These are phyloP conservation scores for Parasitella parasitica DNA, from an alignment of 371 early-diverging fungal species.

Conservation along the genomic window DNA sequence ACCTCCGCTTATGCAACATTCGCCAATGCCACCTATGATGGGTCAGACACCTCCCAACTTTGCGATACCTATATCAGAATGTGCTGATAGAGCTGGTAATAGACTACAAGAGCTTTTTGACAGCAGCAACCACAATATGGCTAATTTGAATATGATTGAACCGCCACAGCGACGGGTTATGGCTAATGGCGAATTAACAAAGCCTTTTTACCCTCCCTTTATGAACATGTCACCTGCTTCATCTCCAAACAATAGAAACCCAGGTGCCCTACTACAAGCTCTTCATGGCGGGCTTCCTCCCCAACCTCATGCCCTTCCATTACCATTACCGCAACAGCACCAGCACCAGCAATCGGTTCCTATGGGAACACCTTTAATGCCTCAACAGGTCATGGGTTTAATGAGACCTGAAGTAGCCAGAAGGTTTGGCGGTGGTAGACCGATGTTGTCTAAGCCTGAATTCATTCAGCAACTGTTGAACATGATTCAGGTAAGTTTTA, in stretches of 20 bases:
- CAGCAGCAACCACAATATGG: slow-evolving; percentile 1
- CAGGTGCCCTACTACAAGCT: slow-evolving; percentile 46
- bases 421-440: slow-evolving; percentile 22
- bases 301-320: slow-evolving; percentile 6
- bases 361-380: slow-evolving; percentile 22
- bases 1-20: slow-evolving; percentile 5
- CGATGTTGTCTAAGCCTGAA: slow-evolving; percentile 43
- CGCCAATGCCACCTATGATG: slow-evolving; percentile 7
- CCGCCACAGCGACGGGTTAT: slow-evolving; percentile 5
- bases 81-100: slow-evolving; percentile 17
- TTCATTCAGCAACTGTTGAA: slow-evolving; percentile 51
- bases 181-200: slow-evolving; percentile 21
- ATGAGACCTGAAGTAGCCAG: slow-evolving; percentile 28
- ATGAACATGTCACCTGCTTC: slow-evolving; percentile 24
- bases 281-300: slow-evolving; percentile 34
- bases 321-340: slow-evolving; percentile 5
- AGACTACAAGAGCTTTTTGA: slow-evolving; percentile 4
- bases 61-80: slow-evolving; percentile 8
- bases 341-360: slow-evolving; percentile 6
- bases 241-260: slow-evolving; percentile 40
- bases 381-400: slow-evolving; percentile 27
- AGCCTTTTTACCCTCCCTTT: slow-evolving; percentile 36
- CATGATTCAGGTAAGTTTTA: slow-evolving; percentile 41
- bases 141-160: background rate
- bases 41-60: background rate